Conservation (phyloP, 192 early-diverging fungal genomes). For the Podila horticola region DNA sequence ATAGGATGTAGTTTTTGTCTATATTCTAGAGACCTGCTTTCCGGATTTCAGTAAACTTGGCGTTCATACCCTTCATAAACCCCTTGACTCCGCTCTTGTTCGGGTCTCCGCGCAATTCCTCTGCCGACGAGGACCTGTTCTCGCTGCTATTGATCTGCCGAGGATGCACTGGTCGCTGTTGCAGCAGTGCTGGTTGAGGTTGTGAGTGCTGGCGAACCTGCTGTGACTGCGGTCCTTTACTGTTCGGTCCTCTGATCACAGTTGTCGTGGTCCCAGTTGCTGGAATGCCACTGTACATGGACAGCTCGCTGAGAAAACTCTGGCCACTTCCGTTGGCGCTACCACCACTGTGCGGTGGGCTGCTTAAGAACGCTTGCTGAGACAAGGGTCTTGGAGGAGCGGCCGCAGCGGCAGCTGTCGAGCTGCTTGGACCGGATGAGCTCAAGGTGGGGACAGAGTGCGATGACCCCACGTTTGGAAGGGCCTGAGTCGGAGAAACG, state of each 20-base stretch:
- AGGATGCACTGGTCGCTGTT: slow-evolving; percentile 4
- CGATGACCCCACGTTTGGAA: not conserved
- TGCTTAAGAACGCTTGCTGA: slow-evolving; percentile 7
- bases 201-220: not conserved
- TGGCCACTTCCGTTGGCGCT: not conserved
- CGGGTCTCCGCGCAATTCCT: not conserved
- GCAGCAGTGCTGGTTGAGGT: not conserved
- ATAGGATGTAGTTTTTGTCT: not conserved
- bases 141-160: slow-evolving; percentile 2
- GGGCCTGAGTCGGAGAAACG: not conserved
- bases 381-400: slow-evolving; percentile 1
- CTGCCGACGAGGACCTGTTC: not conserved
- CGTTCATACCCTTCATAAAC: slow-evolving; percentile 10
- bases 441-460: not conserved
- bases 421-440: not conserved
- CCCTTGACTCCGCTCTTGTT: not conserved
- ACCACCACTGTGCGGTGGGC: slow-evolving; percentile 8
- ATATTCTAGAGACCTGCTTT: not conserved
- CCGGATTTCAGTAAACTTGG: slow-evolving; percentile 15
- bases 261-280: not conserved
- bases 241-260: not conserved
- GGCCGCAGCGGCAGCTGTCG: not conserved
- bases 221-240: not conserved
- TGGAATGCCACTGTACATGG: not conserved
- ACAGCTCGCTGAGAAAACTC: not conserved